Evolutionary conservation across 306 rosid genomes (phyloP), one percentile per base, ranked within the genome.

Genomic region (Rubus idaeus): DNA sequence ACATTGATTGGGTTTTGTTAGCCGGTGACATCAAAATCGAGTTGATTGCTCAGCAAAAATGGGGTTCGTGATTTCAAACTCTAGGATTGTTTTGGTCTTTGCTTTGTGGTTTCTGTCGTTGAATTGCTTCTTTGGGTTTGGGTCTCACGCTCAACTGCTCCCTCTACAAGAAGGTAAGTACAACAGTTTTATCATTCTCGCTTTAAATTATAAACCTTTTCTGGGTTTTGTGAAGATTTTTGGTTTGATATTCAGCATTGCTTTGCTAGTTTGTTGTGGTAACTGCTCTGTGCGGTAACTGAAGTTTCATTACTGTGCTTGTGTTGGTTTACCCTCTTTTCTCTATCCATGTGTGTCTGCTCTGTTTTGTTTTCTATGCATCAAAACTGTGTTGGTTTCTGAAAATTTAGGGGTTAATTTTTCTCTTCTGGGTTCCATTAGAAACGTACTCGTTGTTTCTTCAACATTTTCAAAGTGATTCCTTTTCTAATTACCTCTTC

Each of bases 161-260:
- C 91, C 97, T 37, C 72, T 76, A 70, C 80, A 86, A n/a, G 98
- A 93, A 93, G 97, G 98, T 93, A 61, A 55, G 77, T 73, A 4
- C 53, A 1, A 7, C 1, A 39, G 39, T 39, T 1, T 6, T 8
- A 5, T 57, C 17, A 2, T 47, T 21, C 35, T 79, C 49, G 14
- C 2, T 6, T 57, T 3, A 49, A 23, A 4, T 0, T 23, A 21
- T 12, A 6, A 21, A 42, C 4, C 13, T 8, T 56, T 56, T 56
- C 18, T 44, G 46, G 55, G 9, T 60, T 56, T 0, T 67, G 69
- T n/a, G 70, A 5, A 5, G 5, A 50, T 71, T 60, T 21, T 14
- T 23, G 50, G 51, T 10, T 8, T 62, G 12, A 18, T 2, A 39
- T 39, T 63, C 8, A 26, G 23, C 65, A 62, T 37, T 46, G 58